Conservation (phyloP, 768 basidiomycete species). For the Suillus tomentosus region DNA sequence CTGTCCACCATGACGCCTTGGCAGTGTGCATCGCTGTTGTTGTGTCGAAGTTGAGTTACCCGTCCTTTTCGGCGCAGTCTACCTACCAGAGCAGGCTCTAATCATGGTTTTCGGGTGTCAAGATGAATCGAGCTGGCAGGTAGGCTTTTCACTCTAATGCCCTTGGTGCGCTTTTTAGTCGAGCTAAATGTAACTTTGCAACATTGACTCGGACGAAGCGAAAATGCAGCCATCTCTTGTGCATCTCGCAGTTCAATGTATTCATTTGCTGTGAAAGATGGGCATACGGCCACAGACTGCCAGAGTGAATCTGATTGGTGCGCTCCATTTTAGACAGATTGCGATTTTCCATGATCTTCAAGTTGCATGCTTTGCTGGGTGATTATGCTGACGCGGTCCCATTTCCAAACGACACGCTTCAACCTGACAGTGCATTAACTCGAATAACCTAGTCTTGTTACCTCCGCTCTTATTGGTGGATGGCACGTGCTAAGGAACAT, state of each 20-base stretch:
- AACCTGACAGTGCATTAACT: neutral
- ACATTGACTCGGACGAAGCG: too few species aligned
- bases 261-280: conserved; percentile 54
- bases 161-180: neutral
- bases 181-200: neutral
- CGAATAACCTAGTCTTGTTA: neutral
- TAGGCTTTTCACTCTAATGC: conserved; percentile 19
- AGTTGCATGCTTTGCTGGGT: neutral
- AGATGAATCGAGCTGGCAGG: conserved; percentile 68
- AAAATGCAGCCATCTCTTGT: conserved; percentile 61
- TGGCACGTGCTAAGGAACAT: conserved; percentile 15
- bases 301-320: neutral
- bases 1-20: conserved; percentile 69
- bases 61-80: conserved; percentile 20
- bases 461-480: conserved; percentile 41
- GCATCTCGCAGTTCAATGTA: conserved; percentile 29
- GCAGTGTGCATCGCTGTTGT: conserved; percentile 71
- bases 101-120: neutral
- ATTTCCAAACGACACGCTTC: neutral
- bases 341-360: neutral
- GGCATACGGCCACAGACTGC: conserved; percentile 31
- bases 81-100: neutral
- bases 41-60: conserved; percentile 60
- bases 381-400: neutral
- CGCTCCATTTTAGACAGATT: neutral